Conservation (phyloP, 2,329 filamentous ascomycete species). For the Clarireedia homoeocarpa region DNA sequence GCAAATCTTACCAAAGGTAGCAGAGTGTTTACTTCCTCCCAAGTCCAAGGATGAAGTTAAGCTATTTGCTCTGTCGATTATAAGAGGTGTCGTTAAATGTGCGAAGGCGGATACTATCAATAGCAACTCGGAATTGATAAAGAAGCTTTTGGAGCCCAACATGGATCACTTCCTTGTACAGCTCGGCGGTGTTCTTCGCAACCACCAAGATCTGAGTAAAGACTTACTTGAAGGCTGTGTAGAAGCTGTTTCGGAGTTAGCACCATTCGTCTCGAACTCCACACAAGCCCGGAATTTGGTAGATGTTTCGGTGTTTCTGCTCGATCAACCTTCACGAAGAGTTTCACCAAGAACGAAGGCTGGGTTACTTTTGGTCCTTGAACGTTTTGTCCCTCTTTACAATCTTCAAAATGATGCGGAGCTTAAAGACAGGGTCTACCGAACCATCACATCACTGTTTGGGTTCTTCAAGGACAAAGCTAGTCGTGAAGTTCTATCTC, state of each 20-base stretch:
- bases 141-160: slow-evolving; percentile 48
- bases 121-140: slow-evolving; percentile 39
- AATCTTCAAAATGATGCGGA: slow-evolving; percentile 46
- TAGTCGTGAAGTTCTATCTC: slow-evolving; percentile 66
- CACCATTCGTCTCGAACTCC: slow-evolving; percentile 59
- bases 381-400: slow-evolving; percentile 68
- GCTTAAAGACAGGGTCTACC: slow-evolving; percentile 59
- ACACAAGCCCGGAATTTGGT: slow-evolving; percentile 70
- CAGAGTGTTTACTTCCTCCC: slow-evolving; percentile 61
- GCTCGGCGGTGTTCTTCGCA: slow-evolving; percentile 60
- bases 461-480: slow-evolving; percentile 80
- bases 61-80: slow-evolving; percentile 67
- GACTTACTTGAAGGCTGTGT: slow-evolving; percentile 74
- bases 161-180: slow-evolving; percentile 55
- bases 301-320: slow-evolving; percentile 69
- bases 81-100: slow-evolving; percentile 60
- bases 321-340: slow-evolving; percentile 75
- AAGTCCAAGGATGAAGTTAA: slow-evolving; percentile 85
- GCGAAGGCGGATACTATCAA: slow-evolving; percentile 48
- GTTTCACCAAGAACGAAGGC: slow-evolving; percentile 81
- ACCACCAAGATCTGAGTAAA: slow-evolving; percentile 49
- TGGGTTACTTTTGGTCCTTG: slow-evolving; percentile 68
- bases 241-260: slow-evolving; percentile 67
- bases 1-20: slow-evolving; percentile 58
- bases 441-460: slow-evolving; percentile 72